These are phyloP conservation scores for Stagonosporopsis rhizophila DNA, from an alignment of 2,329 filamentous ascomycete species.

Conservation along the genomic window DNA sequence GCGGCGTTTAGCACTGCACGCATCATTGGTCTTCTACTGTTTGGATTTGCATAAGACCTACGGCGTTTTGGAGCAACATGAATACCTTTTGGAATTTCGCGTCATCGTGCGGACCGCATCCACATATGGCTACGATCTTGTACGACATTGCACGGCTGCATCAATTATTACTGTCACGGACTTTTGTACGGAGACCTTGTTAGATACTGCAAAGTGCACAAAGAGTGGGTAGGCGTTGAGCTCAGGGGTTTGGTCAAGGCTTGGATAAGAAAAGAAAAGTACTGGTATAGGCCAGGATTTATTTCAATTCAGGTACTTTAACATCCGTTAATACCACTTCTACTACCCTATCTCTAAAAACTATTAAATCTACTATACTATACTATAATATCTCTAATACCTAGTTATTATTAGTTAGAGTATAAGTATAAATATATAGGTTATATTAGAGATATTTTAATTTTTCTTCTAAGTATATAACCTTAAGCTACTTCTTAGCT, in stretches of 20 bases:
- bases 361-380: no score
- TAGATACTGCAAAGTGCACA: constrained; percentile 3
- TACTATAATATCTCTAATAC: no score
- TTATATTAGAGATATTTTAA: no score
- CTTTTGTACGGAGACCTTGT: constrained; percentile 4
- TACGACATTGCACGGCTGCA: constrained; percentile 35
- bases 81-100: constrained; percentile 23
- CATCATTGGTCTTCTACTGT: constrained; percentile 35
- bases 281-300: no score
- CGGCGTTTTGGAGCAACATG: constrained; percentile 42
- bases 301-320: no score
- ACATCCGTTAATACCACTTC: no score
- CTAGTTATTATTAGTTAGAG: no score
- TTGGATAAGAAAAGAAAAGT: constrained; percentile 7
- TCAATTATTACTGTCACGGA: constrained; percentile 14
- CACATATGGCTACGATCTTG: constrained; percentile 26
- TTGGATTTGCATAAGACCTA: constrained; percentile 40
- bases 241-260: neutral
- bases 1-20: constrained; percentile 44
- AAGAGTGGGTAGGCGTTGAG: neutral
- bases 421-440: no score
- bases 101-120: constrained; percentile 23
- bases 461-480: no score
- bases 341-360: no score
- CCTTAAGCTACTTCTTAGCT: no score